Conservation (phyloP, 495 filamentous ascomycete species). For the Coniosporium apollinis region DNA sequence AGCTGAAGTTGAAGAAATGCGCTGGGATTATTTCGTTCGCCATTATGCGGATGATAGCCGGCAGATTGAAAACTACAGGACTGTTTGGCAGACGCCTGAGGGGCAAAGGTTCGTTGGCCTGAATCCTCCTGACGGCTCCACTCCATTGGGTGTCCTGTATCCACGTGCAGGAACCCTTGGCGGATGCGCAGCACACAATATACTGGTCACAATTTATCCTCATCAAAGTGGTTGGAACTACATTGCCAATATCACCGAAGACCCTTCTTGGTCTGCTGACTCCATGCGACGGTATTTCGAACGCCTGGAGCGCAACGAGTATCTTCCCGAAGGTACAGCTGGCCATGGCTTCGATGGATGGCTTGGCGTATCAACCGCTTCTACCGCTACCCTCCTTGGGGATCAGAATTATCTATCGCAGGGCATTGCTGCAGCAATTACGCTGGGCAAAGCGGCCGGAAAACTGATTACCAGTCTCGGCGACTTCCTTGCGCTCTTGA, state of each 20-base stretch:
- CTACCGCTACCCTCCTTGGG: slow-evolving; percentile 27
- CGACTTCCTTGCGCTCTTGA: slow-evolving; percentile 33
- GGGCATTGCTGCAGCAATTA: too few relatives aligned
- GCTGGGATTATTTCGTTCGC: slow-evolving; percentile 31
- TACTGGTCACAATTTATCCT: slow-evolving; percentile 27
- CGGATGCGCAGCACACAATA: slow-evolving; percentile 35
- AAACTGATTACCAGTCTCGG: slow-evolving; percentile 36
- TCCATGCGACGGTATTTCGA: slow-evolving; percentile 35
- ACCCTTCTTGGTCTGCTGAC: slow-evolving; percentile 27
- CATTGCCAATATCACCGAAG: slow-evolving; percentile 32
- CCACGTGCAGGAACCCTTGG: slow-evolving; percentile 32
- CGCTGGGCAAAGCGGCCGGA: slow-evolving; percentile 26
- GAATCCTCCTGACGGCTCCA: slow-evolving; percentile 29
- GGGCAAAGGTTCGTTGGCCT: slow-evolving; percentile 14
- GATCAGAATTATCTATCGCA: too few relatives aligned
- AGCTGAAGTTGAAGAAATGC: slow-evolving; percentile 25
- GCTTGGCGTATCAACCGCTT: slow-evolving; percentile 24
- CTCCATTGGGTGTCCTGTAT: slow-evolving; percentile 30
- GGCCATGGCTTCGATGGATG: slow-evolving; percentile 46
- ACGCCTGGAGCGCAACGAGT: slow-evolving; percentile 36
- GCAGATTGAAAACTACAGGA: slow-evolving; percentile 13
- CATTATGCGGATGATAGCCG: slow-evolving; percentile 25
- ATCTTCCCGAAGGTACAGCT: slow-evolving; percentile 23
- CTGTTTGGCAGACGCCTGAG: slow-evolving; percentile 11
- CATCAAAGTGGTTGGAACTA: slow-evolving; percentile 27